Evolutionary conservation across 441 rosid genomes (phyloP).

Genomic region (Bruguiera hainesii): DNA sequence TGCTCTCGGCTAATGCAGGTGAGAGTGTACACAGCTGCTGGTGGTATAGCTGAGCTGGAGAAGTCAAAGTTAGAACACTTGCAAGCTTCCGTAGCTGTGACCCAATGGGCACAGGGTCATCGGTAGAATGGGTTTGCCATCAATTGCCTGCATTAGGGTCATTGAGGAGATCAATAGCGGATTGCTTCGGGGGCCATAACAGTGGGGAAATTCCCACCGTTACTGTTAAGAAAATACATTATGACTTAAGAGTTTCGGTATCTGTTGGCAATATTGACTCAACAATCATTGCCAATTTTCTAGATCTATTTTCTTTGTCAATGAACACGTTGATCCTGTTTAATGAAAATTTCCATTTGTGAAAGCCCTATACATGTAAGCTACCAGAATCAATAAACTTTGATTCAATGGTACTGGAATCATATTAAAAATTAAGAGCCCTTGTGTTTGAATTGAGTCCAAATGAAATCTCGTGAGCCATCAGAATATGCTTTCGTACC

Average conservation of each 20-base stretch:
- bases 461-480: no score
- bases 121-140: constrained; percentile 89
- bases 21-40: constrained; percentile 76
- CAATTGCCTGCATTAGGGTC: constrained; percentile 83
- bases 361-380: no score
- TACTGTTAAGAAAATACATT: constrained; percentile 61
- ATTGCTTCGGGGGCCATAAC: constrained; percentile 59
- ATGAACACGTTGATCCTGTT: no score
- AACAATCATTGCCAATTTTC: background rate
- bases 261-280: constrained; percentile 53
- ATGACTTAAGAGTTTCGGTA: constrained; percentile 81
- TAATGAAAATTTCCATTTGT: no score
- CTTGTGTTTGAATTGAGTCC: no score
- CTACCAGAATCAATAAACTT: no score
- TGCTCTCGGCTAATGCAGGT: constrained; percentile 40
- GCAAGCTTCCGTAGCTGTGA: constrained; percentile 75
- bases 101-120: constrained; percentile 44
- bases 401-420: no score
- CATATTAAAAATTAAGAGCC: no score
- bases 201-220: constrained; percentile 39
- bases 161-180: constrained; percentile 84
- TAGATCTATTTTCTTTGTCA: background rate
- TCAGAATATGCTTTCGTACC: no score
- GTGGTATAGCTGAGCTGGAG: constrained; percentile 61
- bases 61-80: constrained; percentile 80